These are phyloP conservation scores for Candida boidinii DNA, from an alignment of 805 yeast genomes.

Conservation along the genomic window DNA sequence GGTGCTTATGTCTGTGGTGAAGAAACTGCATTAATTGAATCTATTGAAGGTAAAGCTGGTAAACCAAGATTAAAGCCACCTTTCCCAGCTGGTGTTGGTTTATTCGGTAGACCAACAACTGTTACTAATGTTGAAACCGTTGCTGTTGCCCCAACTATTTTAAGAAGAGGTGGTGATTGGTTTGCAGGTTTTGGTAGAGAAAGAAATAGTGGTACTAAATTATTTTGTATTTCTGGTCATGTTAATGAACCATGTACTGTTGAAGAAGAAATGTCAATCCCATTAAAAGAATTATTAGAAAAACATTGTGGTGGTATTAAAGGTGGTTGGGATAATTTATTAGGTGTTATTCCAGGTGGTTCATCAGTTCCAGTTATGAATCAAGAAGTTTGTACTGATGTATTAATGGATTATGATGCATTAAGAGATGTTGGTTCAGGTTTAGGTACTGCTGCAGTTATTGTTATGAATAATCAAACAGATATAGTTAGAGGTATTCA, in stretches of 20 bases:
- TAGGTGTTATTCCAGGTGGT: conserved; percentile 87
- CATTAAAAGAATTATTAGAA: conserved; percentile 73
- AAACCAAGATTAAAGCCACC: conserved; percentile 93
- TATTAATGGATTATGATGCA: conserved; percentile 83
- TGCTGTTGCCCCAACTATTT: conserved; percentile 82
- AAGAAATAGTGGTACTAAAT: conserved; percentile 75
- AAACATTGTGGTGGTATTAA: conserved; percentile 86
- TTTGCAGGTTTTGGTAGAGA: conserved; percentile 78
- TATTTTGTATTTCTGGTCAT: conserved; percentile 83
- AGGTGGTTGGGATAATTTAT: conserved; percentile 89
- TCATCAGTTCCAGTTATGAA: conserved; percentile 81
- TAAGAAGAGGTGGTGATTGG: conserved; percentile 87
- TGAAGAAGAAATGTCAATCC: conserved; percentile 91
- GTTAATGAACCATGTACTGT: conserved; percentile 90
- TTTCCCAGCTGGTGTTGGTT: conserved; percentile 90
- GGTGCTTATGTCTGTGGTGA: conserved; percentile 93
- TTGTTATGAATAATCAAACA: conserved; percentile 82
- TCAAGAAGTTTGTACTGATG: conserved; percentile 54
- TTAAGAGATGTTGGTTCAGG: conserved; percentile 81
- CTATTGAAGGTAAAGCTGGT: conserved; percentile 88
- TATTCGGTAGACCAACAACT: conserved; percentile 85
- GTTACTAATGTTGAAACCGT: conserved; percentile 90
- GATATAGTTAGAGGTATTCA: conserved; percentile 83
- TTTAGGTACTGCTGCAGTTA: conserved; percentile 88
- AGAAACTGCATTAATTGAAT: conserved; percentile 84